A percentile compares a stretch with the other conserved stretches of the same genome.
Evolutionary conservation across 176 grass and related monocot species (phyloP).

Genomic region (Eragrostis curvula): DNA sequence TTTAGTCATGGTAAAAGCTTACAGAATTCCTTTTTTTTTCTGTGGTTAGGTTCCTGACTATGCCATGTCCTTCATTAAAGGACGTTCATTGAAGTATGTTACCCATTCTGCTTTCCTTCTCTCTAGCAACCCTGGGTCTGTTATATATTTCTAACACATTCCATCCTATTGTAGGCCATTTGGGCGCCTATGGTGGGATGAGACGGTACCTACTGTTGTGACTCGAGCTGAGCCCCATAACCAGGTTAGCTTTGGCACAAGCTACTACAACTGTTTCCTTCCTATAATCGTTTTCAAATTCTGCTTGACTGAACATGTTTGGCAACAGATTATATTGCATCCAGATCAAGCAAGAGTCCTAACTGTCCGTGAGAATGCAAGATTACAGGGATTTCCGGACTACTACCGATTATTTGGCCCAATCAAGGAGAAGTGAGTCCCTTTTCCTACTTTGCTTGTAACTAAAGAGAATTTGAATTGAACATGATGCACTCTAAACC

Average conservation of each 20-base stretch:
- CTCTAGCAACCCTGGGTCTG: not conserved
- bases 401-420: conserved; percentile 64
- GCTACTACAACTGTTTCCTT: not conserved
- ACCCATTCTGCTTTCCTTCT: not conserved
- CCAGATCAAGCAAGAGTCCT: conserved; percentile 71
- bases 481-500: not conserved
- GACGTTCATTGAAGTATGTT: conserved; percentile 68
- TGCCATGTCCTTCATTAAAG: conserved; percentile 77
- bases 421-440: conserved; percentile 64
- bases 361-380: conserved; percentile 75
- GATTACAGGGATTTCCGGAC: conserved; percentile 83
- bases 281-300: not conserved
- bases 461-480: not conserved
- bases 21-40: not conserved
- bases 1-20: not conserved
- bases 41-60: conserved; percentile 71
- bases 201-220: conserved; percentile 87
- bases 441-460: not conserved
- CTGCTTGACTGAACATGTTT: not conserved
- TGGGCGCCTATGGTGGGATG: conserved; percentile 89
- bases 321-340: conserved; percentile 63
- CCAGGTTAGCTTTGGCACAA: conserved; percentile 40
- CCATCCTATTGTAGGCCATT: conserved; percentile 62
- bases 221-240: conserved; percentile 87
- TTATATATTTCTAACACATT: not conserved